These are phyloP conservation scores for Laguncularia racemosa DNA, from an alignment of 345 rosid genomes.

Conservation along the genomic window DNA sequence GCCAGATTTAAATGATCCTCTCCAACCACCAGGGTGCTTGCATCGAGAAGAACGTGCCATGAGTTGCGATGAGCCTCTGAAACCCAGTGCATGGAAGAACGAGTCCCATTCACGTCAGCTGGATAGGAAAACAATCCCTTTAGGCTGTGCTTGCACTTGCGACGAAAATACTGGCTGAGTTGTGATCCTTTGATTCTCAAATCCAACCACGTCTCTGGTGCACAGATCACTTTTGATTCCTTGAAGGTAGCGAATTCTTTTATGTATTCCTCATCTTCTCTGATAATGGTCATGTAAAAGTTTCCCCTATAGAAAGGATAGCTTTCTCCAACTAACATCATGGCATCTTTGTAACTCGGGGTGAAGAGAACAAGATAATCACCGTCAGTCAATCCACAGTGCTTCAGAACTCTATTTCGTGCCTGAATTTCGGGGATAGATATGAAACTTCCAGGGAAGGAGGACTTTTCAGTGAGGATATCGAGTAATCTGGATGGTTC, in stretches of 20 bases:
- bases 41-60: constrained; percentile 68
- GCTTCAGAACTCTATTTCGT: constrained; percentile 46
- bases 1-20: constrained; percentile 45
- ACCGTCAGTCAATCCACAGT: constrained; percentile 49
- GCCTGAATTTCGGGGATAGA: constrained; percentile 73
- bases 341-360: constrained; percentile 53
- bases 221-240: constrained; percentile 55
- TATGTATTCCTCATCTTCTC: constrained; percentile 36
- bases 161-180: constrained; percentile 63
- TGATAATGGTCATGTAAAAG: constrained; percentile 43
- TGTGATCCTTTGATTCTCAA: constrained; percentile 74
- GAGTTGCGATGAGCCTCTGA: constrained; percentile 68
- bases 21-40: constrained; percentile 39
- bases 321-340: constrained; percentile 71
- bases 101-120: constrained; percentile 45
- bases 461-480: constrained; percentile 53
- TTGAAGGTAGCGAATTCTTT: constrained; percentile 55
- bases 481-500: constrained; percentile 61
- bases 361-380: constrained; percentile 64
- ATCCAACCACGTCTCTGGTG: constrained; percentile 66
- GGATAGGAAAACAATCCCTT: constrained; percentile 65
- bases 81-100: constrained; percentile 63
- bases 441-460: constrained; percentile 63
- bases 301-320: constrained; percentile 67
- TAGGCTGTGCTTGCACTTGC: constrained; percentile 56